phyloP scores from a whole-genome alignment of 495 filamentous ascomycete genomes.

The Aspergillus diversus region DNA sequence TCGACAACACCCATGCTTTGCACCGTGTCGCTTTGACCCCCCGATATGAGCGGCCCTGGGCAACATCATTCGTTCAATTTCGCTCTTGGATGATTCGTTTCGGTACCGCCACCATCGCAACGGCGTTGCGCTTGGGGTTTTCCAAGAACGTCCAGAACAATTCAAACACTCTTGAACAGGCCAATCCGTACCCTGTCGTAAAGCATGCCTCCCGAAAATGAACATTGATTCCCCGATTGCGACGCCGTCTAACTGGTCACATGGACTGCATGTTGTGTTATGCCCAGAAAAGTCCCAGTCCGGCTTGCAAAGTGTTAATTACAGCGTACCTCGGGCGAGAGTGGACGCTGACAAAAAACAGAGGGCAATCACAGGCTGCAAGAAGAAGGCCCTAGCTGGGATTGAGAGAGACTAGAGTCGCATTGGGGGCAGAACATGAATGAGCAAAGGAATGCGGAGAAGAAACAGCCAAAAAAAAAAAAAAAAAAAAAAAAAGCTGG shows the following conservation, averaged over 20 bases:
- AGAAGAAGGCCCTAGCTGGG: too few species aligned
- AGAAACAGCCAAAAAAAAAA: neutral
- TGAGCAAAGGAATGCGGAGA: too few species aligned
- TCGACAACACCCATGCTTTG: neutral
- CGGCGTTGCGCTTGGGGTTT: neutral
- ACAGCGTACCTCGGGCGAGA: too few species aligned
- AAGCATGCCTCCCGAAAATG: neutral
- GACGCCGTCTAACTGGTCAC: neutral
- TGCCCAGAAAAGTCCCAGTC: neutral
- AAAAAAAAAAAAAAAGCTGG: neutral
- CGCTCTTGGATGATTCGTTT: neutral
- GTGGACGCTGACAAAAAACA: too few species aligned
- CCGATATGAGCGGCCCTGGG: neutral
- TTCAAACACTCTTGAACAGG: neutral
- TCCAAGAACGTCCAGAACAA: neutral
- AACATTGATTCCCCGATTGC: neutral
- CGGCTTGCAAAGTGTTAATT: too few species aligned
- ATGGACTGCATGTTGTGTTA: neutral
- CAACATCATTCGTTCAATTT: neutral
- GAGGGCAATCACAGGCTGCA: too few species aligned
- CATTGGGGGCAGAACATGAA: too few species aligned
- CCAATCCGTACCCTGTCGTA: constrained; percentile 10
- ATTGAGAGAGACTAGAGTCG: too few species aligned
- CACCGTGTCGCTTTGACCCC: neutral
- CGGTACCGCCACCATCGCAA: neutral